Evolutionary conservation across 805 yeast species (phyloP).

Genomic region (Suhomyces sp.): DNA sequence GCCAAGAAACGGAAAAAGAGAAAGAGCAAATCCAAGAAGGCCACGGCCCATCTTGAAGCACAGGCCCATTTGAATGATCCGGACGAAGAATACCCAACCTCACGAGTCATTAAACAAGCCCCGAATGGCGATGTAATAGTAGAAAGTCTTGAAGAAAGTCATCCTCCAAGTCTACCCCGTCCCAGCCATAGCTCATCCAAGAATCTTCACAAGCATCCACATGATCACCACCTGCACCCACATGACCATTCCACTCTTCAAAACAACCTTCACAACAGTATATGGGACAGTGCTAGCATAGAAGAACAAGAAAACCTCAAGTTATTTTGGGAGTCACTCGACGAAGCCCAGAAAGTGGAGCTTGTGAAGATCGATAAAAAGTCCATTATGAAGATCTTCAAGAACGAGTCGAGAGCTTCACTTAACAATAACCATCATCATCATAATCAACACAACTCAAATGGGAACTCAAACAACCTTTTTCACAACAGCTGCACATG

Average conservation of each 20-base stretch:
- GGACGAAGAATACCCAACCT: conserved; percentile 64
- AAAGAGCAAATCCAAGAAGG: conserved; percentile 11
- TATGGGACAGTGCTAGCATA: conserved; percentile 46
- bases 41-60: conserved; percentile 8
- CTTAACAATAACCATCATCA: conserved; percentile 4
- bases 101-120: conserved; percentile 66
- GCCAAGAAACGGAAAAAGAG: conserved; percentile 29
- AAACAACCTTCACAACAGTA: conserved; percentile 16
- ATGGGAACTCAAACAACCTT: not conserved
- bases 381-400: conserved; percentile 63
- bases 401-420: conserved; percentile 32
- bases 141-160: conserved; percentile 43
- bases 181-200: not conserved
- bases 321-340: conserved; percentile 64
- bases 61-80: conserved; percentile 53
- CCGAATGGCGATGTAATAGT: conserved; percentile 78
- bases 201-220: not conserved
- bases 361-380: conserved; percentile 66
- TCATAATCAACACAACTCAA: conserved; percentile 8
- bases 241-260: conserved; percentile 7
- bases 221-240: conserved; percentile 1
- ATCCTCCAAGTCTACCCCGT: not conserved
- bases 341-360: conserved; percentile 55
- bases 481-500: conserved; percentile 54
- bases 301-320: conserved; percentile 53